A percentile compares a stretch with the other conserved stretches of the same genome.
Evolutionary conservation across 2,329 filamentous ascomycete genomes (phyloP).

Genomic region (Calonectria leucothoes): DNA sequence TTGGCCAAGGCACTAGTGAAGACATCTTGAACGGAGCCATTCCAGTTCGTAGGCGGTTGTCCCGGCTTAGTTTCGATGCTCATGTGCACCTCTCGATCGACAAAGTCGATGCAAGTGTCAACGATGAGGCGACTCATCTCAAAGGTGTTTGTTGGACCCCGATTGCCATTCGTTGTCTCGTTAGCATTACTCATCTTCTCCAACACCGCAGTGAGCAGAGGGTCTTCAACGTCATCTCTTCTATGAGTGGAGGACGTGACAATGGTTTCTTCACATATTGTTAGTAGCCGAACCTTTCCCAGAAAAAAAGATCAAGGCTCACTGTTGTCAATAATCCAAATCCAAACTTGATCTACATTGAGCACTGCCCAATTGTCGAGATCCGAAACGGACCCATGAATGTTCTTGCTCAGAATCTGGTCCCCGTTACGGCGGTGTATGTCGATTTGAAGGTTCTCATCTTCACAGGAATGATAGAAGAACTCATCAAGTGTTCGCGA

Average conservation of each 20-base stretch:
- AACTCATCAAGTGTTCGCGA: conserved; percentile 29
- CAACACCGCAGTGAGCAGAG: background rate
- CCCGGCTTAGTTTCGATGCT: background rate
- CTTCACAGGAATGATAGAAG: conserved; percentile 28
- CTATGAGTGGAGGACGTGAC: background rate
- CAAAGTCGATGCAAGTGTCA: conserved; percentile 26
- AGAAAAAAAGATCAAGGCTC: background rate
- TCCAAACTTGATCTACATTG: conserved; percentile 33
- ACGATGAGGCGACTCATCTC: conserved; percentile 29
- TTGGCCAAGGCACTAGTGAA: background rate
- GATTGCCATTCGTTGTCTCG: background rate
- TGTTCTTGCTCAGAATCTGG: conserved; percentile 24
- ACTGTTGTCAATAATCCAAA: conserved; percentile 30
- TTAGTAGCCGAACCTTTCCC: background rate
- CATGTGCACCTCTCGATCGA: conserved; percentile 12
- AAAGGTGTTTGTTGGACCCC: background rate
- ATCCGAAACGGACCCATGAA: background rate
- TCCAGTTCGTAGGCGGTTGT: background rate
- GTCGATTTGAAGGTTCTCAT: background rate
- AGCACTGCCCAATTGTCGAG: conserved; percentile 12
- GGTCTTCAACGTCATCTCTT: background rate
- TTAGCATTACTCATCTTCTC: background rate
- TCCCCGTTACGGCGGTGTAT: conserved; percentile 13
- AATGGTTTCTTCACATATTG: conserved; percentile 6
- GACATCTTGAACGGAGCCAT: background rate